A percentile compares a stretch with the other conserved stretches of the same genome.
Conservation (phyloP, 768 basidiomycete genomes). For the Calvatia gigantea region DNA sequence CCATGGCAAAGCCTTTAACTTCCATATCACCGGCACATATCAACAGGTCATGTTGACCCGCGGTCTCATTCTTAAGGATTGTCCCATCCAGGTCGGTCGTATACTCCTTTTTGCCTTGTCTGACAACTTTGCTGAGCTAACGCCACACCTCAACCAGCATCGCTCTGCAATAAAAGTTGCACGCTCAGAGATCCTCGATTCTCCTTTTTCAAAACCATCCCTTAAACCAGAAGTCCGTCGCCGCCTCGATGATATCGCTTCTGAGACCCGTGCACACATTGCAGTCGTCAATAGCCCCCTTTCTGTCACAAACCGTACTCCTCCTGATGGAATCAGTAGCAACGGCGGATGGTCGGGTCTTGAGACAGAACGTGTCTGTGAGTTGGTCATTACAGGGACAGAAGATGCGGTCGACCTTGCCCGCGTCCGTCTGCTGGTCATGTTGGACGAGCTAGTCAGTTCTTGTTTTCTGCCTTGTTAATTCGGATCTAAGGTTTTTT, state of each 20-base stretch:
- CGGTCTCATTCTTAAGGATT: conserved; percentile 86
- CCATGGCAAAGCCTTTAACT: conserved; percentile 78
- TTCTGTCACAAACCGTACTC: conserved; percentile 68
- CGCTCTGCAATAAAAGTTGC: conserved; percentile 86
- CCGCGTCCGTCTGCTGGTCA: conserved; percentile 84
- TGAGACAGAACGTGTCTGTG: conserved; percentile 92
- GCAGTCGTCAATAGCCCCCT: conserved; percentile 88
- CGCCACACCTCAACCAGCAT: conserved; percentile 43
- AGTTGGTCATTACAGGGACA: conserved; percentile 85
- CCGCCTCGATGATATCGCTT: conserved; percentile 91
- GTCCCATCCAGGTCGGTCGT: conserved; percentile 70
- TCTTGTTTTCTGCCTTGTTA: background rate
- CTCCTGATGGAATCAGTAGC: conserved; percentile 73
- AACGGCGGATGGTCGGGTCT: conserved; percentile 85
- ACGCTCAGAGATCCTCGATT: conserved; percentile 90
- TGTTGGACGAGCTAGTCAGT: conserved; percentile 92
- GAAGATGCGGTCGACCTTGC: conserved; percentile 91
- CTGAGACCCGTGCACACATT: conserved; percentile 89
- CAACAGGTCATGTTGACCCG: conserved; percentile 90
- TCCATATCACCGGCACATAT: conserved; percentile 87
- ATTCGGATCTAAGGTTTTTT: conserved; percentile 19
- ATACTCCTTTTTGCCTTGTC: conserved; percentile 11
- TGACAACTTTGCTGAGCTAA: conserved; percentile 16
- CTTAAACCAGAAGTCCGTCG: conserved; percentile 81
- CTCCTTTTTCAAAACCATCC: conserved; percentile 69